Evolutionary conservation across 306 rosid species (phyloP), one percentile per base, ranked within the genome.

Genomic region (Lupinus albus): DNA sequence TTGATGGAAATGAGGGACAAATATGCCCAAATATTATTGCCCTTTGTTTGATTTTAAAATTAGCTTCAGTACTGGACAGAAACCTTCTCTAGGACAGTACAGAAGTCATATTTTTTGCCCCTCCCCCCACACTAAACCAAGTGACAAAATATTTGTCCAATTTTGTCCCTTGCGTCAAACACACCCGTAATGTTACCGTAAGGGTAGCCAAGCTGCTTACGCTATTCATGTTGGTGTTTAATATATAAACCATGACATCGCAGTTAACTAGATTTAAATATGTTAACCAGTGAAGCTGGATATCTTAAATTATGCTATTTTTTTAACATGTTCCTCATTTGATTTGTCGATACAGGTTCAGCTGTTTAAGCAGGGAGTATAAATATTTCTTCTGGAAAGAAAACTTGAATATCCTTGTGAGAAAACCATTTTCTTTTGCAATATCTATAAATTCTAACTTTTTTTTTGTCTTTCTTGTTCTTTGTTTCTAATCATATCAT

Each of bases 341-440:
- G 68, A 65, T 80, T 71, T 57, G 74, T 62, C 56, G 16, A 65
- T 74, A 44, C 96, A 92, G 98, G 80, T 92, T 92, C 80, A 87
- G 95, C 81, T 92, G 98, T 80, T 76, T 81, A 77, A 82, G 96
- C 83, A 86, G 98, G 83, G 88, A 87, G 67, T 92, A 92, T 63
- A 83, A 76, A 75, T 92, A 92, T 79, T 89, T 92, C 67, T 92
- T 92, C 76, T 92, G 98, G 98, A 81, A 81, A 32, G 89, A 84
- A 57, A 79, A 83, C 62, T 82, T 89, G 84, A 79, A 87, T 79
- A 65, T 86, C 74, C 64, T 0, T 83, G 98, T 86, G 81, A 25
- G 84, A 46, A 44, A 18, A 63, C 74, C 44, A 53, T 32, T 65
- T 66, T 66, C 13, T 36, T 15, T 58, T 45, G 55, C 30, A 55